Evolutionary conservation across 495 filamentous ascomycete species (phyloP).

Genomic region (Annulohypoxylon nitens): DNA sequence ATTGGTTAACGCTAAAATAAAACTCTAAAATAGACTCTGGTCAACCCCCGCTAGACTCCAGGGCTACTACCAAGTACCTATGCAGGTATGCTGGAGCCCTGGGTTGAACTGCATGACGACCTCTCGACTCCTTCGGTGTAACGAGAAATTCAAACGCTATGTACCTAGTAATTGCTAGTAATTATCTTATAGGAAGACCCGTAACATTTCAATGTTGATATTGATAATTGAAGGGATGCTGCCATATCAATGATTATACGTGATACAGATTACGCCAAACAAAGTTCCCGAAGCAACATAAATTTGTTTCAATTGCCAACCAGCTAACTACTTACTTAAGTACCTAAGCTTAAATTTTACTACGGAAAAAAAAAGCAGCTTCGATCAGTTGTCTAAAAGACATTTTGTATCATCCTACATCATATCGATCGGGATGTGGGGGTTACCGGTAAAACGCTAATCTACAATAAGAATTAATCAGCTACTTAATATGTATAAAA

Average conservation of each 20-base stretch:
- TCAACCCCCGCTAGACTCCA: not conserved
- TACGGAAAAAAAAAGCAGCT: slow-evolving; percentile 3
- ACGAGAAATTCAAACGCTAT: not conserved
- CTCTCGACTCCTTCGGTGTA: not conserved
- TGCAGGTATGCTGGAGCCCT: too few relatives aligned
- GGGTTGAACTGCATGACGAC: not conserved
- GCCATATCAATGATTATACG: too few relatives aligned
- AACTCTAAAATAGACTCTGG: slow-evolving; percentile 26
- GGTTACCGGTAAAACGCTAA: slow-evolving; percentile 35
- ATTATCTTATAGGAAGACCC: too few relatives aligned
- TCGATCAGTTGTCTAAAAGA: not conserved
- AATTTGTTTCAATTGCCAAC: slow-evolving; percentile 2
- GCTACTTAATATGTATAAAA: too few relatives aligned
- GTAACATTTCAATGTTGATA: too few relatives aligned
- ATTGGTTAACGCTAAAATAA: slow-evolving; percentile 18
- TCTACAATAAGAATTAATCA: not conserved
- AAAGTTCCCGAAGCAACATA: not conserved
- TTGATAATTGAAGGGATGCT: too few relatives aligned
- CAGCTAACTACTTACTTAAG: not conserved
- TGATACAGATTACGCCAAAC: not conserved
- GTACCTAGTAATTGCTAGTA: too few relatives aligned
- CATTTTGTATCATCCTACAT: slow-evolving; percentile 38
- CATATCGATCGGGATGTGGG: slow-evolving; percentile 40
- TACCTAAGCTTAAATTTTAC: slow-evolving; percentile 24
- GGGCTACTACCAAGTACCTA: too few relatives aligned